Percentiles rank a stretch among this genome's conserved stretches.
Evolutionary conservation across 1,139 yeast species (phyloP).

Genomic region (Blastobotrys apis): DNA sequence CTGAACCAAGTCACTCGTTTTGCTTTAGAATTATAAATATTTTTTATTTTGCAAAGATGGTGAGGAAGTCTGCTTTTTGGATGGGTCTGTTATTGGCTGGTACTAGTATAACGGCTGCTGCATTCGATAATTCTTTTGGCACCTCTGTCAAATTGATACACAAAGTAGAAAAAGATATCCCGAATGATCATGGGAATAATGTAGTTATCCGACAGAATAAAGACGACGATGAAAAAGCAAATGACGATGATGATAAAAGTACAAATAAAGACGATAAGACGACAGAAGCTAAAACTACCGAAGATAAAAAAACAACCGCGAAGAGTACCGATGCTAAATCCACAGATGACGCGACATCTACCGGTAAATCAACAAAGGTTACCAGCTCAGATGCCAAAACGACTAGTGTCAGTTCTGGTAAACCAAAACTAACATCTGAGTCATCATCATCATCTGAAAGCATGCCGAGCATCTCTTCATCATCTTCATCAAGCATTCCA

Average conservation of each 20-base stretch:
- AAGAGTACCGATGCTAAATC: not conserved
- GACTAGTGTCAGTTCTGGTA: not conserved
- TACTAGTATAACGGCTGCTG: not conserved
- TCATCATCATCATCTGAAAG: not conserved
- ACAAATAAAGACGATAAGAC: not conserved
- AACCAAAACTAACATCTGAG: not conserved
- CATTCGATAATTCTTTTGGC: not conserved
- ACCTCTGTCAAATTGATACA: too few relatives aligned
- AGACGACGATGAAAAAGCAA: not conserved
- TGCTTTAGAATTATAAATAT: too few relatives aligned
- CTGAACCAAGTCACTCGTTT: too few relatives aligned
- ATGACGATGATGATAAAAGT: not conserved
- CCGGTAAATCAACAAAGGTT: not conserved
- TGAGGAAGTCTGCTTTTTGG: too few relatives aligned
- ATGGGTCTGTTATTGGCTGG: not conserved
- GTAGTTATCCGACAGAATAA: not conserved
- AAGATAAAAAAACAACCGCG: constrained; percentile 4
- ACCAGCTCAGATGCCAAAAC: not conserved
- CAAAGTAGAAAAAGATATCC: not conserved
- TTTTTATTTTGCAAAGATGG: too few relatives aligned
- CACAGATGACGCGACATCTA: not conserved
- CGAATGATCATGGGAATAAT: not conserved
- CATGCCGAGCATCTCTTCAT: constrained; percentile 15
- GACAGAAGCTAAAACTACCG: not conserved
- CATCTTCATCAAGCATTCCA: constrained; percentile 25